Evolutionary conservation across 192 early-diverging fungal genomes (phyloP).

Genomic region (Coemansia sp.): DNA sequence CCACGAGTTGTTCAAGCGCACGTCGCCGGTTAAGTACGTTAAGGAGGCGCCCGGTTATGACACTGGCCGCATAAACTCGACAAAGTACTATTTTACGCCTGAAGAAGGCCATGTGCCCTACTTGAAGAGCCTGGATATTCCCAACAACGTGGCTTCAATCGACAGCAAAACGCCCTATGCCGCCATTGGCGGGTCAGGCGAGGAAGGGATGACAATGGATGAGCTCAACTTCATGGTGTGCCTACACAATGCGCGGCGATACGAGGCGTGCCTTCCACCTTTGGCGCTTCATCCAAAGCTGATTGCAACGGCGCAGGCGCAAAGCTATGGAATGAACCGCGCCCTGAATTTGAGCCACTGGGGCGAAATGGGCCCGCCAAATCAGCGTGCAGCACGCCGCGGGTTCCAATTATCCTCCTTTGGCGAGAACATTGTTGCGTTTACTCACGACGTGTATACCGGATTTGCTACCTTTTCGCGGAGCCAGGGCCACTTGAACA

Average conservation of each 20-base stretch:
- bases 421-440: slow-evolving; percentile 32
- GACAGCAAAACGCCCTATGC: slow-evolving; percentile 24
- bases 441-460: slow-evolving; percentile 16
- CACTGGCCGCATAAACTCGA: slow-evolving; percentile 17
- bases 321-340: slow-evolving; percentile 52
- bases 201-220: slow-evolving; percentile 31
- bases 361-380: slow-evolving; percentile 10
- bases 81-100: slow-evolving; percentile 37
- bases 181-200: slow-evolving; percentile 23
- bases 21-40: neutral
- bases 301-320: slow-evolving; percentile 37
- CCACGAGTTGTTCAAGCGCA: slow-evolving; percentile 8
- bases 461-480: slow-evolving; percentile 21
- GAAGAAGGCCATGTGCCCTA: slow-evolving; percentile 30
- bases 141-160: slow-evolving; percentile 14
- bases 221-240: slow-evolving; percentile 44
- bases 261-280: slow-evolving; percentile 35
- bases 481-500: slow-evolving; percentile 36
- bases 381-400: slow-evolving; percentile 28
- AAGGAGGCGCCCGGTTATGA: slow-evolving; percentile 1
- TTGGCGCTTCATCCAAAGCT: slow-evolving; percentile 35
- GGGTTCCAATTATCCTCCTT: slow-evolving; percentile 23
- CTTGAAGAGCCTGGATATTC: slow-evolving; percentile 13
- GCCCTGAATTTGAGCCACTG: slow-evolving; percentile 42
- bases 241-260: slow-evolving; percentile 44